Conservation (phyloP, 78 protist genomes). For the Speleostelium caveatum region DNA sequence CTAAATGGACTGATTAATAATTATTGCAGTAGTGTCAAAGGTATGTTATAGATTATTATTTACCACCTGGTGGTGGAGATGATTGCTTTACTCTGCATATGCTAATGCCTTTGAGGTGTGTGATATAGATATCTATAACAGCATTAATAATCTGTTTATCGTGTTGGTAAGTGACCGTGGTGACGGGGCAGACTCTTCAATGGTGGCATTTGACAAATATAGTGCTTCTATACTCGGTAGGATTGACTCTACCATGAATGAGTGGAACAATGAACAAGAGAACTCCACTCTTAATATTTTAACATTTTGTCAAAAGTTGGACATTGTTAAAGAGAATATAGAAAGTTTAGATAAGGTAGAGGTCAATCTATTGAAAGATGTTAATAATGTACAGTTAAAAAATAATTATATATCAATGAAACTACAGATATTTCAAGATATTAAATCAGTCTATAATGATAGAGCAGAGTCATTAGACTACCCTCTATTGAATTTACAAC, state of each 20-base stretch:
- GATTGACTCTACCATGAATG: background rate
- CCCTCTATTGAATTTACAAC: slow-evolving; percentile 5
- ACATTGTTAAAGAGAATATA: background rate
- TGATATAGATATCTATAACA: background rate
- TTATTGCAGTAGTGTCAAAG: background rate
- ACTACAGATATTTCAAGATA: background rate
- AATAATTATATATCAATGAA: background rate
- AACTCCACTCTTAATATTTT: background rate
- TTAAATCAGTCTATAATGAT: slow-evolving; percentile 3
- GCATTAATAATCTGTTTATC: slow-evolving; percentile 2
- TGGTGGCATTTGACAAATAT: no score
- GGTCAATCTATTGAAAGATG: background rate
- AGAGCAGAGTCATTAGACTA: slow-evolving; percentile 3
- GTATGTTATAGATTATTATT: background rate
- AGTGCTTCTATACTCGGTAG: background rate
- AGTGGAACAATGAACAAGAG: background rate
- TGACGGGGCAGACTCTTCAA: no score
- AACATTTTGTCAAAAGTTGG: background rate
- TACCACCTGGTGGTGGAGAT: background rate
- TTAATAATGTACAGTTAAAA: background rate
- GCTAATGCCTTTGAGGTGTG: background rate
- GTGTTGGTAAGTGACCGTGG: no score
- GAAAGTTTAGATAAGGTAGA: background rate
- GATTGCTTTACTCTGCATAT: background rate
- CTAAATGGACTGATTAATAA: background rate